phyloP scores from a whole-genome alignment of 2,329 filamentous ascomycete species.

The Bipolaris oryzae region DNA sequence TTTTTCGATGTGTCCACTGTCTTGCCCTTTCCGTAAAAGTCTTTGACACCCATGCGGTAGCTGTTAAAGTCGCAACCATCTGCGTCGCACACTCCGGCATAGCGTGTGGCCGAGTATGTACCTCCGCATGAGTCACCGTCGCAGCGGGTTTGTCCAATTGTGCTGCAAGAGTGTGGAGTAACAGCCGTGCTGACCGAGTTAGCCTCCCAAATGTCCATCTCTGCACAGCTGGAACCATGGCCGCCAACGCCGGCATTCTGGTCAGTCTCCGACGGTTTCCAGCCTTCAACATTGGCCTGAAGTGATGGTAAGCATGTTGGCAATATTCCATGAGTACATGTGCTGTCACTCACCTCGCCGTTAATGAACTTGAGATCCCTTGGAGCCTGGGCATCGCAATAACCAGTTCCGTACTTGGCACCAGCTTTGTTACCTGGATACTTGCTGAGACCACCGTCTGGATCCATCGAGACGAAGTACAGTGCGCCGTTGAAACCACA shows the following conservation, averaged over 20 bases:
- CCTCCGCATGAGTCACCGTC: constrained; percentile 52
- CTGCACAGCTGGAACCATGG: constrained; percentile 65
- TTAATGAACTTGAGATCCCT: constrained; percentile 57
- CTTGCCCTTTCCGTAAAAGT: constrained; percentile 66
- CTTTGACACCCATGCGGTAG: constrained; percentile 67
- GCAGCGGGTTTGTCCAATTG: constrained; percentile 59
- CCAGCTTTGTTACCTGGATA: constrained; percentile 55
- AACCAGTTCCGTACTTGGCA: constrained; percentile 59
- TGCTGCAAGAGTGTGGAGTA: constrained; percentile 68
- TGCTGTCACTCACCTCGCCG: constrained; percentile 43
- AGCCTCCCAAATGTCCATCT: constrained; percentile 71
- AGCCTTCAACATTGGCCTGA: constrained; percentile 61
- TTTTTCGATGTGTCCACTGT: constrained; percentile 50
- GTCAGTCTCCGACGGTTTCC: constrained; percentile 60
- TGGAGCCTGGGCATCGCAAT: constrained; percentile 46
- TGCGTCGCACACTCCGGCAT: constrained; percentile 68
- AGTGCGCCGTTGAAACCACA: constrained; percentile 69
- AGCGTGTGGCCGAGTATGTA: constrained; percentile 61
- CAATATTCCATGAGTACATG: too few species aligned
- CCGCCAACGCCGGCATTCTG: constrained; percentile 59
- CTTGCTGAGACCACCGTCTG: constrained; percentile 62
- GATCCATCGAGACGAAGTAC: constrained; percentile 62
- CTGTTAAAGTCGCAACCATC: constrained; percentile 67
- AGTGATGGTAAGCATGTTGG: neutral
- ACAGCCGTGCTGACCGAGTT: constrained; percentile 67